These are phyloP conservation scores for Elsinoe arachidis DNA, from an alignment of 2,329 filamentous ascomycete genomes.

Conservation along the genomic window DNA sequence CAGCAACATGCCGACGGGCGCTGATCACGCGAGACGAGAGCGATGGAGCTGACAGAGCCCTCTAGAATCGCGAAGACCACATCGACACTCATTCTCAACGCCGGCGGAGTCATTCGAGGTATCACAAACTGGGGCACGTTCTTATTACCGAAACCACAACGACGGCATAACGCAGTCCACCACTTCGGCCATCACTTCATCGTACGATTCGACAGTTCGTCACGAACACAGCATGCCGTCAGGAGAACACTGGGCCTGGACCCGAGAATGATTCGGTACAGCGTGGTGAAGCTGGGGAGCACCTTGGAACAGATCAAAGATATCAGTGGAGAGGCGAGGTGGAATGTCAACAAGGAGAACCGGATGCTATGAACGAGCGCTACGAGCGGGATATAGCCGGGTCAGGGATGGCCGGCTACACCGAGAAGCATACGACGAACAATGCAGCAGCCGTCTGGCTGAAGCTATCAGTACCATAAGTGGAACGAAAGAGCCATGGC, in stretches of 20 bases:
- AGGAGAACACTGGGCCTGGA: slow-evolving; percentile 71
- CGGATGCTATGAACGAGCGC: background rate
- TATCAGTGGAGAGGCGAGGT: slow-evolving; percentile 47
- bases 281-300: slow-evolving; percentile 74
- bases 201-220: slow-evolving; percentile 83
- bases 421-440: background rate
- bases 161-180: slow-evolving; percentile 75
- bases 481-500: background rate
- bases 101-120: slow-evolving; percentile 83
- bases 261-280: slow-evolving; percentile 80
- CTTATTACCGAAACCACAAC: slow-evolving; percentile 69
- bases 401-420: background rate
- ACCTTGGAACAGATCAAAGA: slow-evolving; percentile 55
- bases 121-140: slow-evolving; percentile 94
- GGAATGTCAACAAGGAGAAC: slow-evolving; percentile 29
- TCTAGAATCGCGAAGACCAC: slow-evolving; percentile 76
- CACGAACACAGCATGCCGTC: slow-evolving; percentile 64
- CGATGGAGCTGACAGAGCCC: slow-evolving; percentile 1
- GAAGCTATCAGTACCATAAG: background rate
- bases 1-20: slow-evolving; percentile 8
- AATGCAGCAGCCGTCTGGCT: background rate
- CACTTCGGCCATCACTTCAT: slow-evolving; percentile 91
- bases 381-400: background rate
- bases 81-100: slow-evolving; percentile 71
- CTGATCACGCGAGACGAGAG: slow-evolving; percentile 8